Base-by-base conservation (phyloP, 352 stramenopile genomes). In the Globisporangium carolinianum region DNA sequence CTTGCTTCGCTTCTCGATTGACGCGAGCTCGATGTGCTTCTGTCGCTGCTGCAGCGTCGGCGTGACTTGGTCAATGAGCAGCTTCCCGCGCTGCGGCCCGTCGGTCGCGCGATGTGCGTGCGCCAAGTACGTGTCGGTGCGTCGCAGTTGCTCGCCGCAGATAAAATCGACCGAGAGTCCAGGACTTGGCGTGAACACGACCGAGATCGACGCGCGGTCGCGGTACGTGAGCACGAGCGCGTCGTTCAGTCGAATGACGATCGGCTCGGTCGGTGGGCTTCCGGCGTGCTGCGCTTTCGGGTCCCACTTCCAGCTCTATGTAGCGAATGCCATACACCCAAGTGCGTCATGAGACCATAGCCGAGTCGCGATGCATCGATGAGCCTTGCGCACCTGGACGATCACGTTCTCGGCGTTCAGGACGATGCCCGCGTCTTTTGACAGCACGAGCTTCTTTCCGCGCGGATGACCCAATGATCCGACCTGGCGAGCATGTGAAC, bases 221-320 rank as follows among this genome's bases (percentile, higher is more conserved):
- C 63, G 74, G 62, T 84, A 96, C 11, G 72, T 89, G 66, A 95
- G 80, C 14, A 71, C 46, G 42, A 96, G 52, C 48, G 60, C 63
- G 41, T 92, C 76, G 56, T 94, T 96, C 42, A 96, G 69, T 14
- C 65, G 61, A 51, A 96, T 89, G 12, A 71, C 43, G 6, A 96
- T 67, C 2, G 81, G 68, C 8, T 87, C 66, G 2, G 53, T 49
- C 6, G 86, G 86, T 10, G 80, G 78, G 47, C 57, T 71, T 8
- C 83, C 85, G 45, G 79, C 73, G 18, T 87, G 65, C 55, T 91
- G 80, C 2, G 73, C 73, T 61, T 89, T 87, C 4, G 64, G 62
- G 36, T 88, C 65, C 79, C 81, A 91, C 18, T 70, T 69, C 81
- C 79, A 91, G n/a, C 43, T 73, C 75, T 83, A 55, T 4, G 6